A percentile compares a stretch with the other conserved stretches of the same genome.
These are phyloP conservation scores for Rhodotorula diobovata DNA, from an alignment of 768 basidiomycete species.

Conservation along the genomic window DNA sequence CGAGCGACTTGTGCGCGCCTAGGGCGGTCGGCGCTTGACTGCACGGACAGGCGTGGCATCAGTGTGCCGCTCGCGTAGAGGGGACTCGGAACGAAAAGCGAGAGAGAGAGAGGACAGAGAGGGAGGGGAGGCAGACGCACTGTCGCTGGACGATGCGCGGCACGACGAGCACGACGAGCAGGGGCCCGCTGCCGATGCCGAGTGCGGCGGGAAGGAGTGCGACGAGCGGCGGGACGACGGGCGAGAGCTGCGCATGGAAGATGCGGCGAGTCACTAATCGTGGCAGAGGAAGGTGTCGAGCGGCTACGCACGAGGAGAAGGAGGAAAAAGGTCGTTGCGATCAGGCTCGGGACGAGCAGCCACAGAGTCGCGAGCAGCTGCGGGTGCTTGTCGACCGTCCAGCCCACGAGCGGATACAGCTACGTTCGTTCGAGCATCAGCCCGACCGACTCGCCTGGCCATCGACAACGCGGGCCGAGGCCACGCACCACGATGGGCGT, in stretches of 20 bases:
- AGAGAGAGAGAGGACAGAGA: neutral
- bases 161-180: conserved; percentile 28
- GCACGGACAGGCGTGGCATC: neutral
- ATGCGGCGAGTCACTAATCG: rapidly evolving
- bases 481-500: conserved; percentile 15
- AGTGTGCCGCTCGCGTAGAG: neutral
- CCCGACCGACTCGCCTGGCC: neutral
- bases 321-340: neutral
- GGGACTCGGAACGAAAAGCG: too few species aligned
- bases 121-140: neutral
- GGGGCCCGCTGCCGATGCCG: conserved; percentile 16
- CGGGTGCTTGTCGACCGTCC: conserved; percentile 9
- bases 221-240: conserved; percentile 8
- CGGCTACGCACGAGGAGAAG: conserved; percentile 10
- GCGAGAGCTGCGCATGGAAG: neutral
- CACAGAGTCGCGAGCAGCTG: conserved; percentile 7
- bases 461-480: too few species aligned
- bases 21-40: conserved; percentile 25
- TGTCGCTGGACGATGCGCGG: conserved; percentile 15
- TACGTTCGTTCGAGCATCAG: neutral
- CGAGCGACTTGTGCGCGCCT: conserved; percentile 28
- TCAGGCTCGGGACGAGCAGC: neutral
- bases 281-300: neutral
- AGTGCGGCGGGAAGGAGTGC: conserved; percentile 13
- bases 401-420: conserved; percentile 29